phyloP scores from a whole-genome alignment of 345 rosid genomes.

The Triadica sebifera region DNA sequence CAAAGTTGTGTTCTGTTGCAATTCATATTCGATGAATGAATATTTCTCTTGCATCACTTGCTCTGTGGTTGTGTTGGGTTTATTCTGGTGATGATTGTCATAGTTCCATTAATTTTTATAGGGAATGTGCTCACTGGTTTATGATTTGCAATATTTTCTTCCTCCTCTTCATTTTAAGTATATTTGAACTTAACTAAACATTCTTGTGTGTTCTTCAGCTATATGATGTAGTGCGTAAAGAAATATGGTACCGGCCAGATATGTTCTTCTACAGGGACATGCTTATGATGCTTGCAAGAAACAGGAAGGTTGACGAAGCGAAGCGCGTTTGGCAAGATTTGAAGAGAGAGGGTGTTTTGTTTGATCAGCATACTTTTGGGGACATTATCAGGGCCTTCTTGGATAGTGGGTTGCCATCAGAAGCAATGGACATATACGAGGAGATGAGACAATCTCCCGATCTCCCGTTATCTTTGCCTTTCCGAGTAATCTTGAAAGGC shows the following conservation, averaged over 20 bases:
- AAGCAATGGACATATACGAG: conserved; percentile 75
- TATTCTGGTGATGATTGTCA: neutral
- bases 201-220: conserved; percentile 41
- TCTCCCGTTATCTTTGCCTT: conserved; percentile 79
- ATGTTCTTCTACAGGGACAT: conserved; percentile 90
- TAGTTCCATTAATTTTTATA: neutral
- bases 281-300: conserved; percentile 92
- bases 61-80: neutral
- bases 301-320: conserved; percentile 61
- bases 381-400: conserved; percentile 71
- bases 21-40: neutral
- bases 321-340: conserved; percentile 76
- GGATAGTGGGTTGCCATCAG: conserved; percentile 56
- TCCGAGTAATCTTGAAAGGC: conserved; percentile 90
- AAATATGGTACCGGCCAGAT: conserved; percentile 93
- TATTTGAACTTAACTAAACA: neutral
- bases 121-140: neutral
- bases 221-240: conserved; percentile 74
- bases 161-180: neutral
- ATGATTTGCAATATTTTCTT: neutral
- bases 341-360: conserved; percentile 70
- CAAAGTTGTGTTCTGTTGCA: neutral
- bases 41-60: neutral
- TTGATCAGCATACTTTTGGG: conserved; percentile 89
- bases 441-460: conserved; percentile 94